Evolutionary conservation across 352 stramenopile species (phyloP).

Genomic region (Phytophthora pini): DNA sequence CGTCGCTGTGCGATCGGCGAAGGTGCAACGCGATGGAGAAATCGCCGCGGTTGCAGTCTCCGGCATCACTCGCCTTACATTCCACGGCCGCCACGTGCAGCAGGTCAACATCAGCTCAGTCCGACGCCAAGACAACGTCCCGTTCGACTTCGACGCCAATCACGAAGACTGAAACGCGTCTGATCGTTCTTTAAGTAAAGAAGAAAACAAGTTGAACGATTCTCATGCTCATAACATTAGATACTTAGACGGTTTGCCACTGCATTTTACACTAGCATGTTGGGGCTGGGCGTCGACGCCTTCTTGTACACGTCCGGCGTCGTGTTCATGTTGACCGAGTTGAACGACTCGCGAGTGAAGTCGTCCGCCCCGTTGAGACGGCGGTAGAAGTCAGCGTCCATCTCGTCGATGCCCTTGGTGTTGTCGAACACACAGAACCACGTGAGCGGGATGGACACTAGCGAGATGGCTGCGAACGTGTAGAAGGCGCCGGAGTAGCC

Average conservation of each 20-base stretch:
- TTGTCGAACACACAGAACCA: slow-evolving; percentile 78
- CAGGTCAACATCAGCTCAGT: slow-evolving; percentile 18
- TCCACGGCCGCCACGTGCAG: slow-evolving; percentile 24
- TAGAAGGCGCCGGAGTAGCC: slow-evolving; percentile 70
- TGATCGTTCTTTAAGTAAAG: too few species aligned
- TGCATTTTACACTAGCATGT: slow-evolving; percentile 18
- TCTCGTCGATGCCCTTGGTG: slow-evolving; percentile 55
- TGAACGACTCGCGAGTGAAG: slow-evolving; percentile 49
- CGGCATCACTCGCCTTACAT: slow-evolving; percentile 39
- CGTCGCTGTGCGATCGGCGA: slow-evolving; percentile 22
- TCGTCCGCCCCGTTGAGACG: slow-evolving; percentile 38
- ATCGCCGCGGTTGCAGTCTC: slow-evolving; percentile 25
- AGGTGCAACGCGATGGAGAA: slow-evolving; percentile 27
- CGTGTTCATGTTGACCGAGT: slow-evolving; percentile 14
- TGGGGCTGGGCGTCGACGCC: slow-evolving; percentile 17
- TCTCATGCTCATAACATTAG: background rate
- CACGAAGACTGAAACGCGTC: background rate
- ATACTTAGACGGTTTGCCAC: too few species aligned
- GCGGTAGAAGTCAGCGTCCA: slow-evolving; percentile 66
- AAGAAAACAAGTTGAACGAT: too few species aligned
- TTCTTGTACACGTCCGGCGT: slow-evolving; percentile 24
- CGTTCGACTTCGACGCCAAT: slow-evolving; percentile 11
- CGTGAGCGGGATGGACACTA: slow-evolving; percentile 64
- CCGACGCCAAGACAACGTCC: slow-evolving; percentile 20
- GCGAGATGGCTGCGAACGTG: slow-evolving; percentile 58